A percentile compares a stretch with the other conserved stretches of the same genome.
phyloP scores from a whole-genome alignment of 2,329 filamentous ascomycete genomes.

The Meredithiella fracta region DNA sequence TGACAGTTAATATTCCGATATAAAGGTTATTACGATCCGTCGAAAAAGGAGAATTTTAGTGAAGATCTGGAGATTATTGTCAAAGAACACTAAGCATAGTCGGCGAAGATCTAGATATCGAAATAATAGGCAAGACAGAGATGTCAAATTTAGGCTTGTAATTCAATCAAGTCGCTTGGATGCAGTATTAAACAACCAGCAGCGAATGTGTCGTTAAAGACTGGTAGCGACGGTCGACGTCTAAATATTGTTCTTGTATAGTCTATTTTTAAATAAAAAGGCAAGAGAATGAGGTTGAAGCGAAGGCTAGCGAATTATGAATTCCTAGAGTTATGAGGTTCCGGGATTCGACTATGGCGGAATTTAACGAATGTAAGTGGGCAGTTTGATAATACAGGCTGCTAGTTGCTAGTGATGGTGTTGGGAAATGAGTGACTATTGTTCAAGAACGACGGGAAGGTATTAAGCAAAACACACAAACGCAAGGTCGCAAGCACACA shows the following conservation, averaged over 20 bases:
- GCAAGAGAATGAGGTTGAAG: not conserved
- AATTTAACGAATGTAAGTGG: constrained; percentile 1
- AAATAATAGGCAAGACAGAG: not conserved
- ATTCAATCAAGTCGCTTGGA: too few species aligned
- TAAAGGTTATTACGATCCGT: not conserved
- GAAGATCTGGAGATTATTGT: not conserved
- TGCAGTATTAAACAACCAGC: too few species aligned
- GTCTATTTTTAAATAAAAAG: not conserved
- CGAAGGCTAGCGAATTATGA: not conserved
- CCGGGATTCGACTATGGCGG: not conserved
- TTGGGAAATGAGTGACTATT: constrained; percentile 1
- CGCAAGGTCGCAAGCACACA: constrained; percentile 18
- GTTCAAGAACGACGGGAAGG: not conserved
- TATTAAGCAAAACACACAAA: constrained; percentile 15
- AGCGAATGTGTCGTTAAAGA: too few species aligned
- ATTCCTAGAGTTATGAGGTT: not conserved
- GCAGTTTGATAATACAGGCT: not conserved
- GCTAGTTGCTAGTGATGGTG: not conserved
- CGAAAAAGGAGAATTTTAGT: not conserved
- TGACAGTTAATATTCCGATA: not conserved
- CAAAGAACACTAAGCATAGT: not conserved
- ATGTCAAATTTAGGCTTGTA: not conserved
- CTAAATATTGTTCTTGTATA: not conserved
- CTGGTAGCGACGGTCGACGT: constrained; percentile 4
- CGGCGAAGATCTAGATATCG: not conserved